Evolutionary conservation across 2,329 filamentous ascomycete genomes (phyloP), one percentile per base, ranked within the genome.

Genomic region (Tolypocladium endophyticum): DNA sequence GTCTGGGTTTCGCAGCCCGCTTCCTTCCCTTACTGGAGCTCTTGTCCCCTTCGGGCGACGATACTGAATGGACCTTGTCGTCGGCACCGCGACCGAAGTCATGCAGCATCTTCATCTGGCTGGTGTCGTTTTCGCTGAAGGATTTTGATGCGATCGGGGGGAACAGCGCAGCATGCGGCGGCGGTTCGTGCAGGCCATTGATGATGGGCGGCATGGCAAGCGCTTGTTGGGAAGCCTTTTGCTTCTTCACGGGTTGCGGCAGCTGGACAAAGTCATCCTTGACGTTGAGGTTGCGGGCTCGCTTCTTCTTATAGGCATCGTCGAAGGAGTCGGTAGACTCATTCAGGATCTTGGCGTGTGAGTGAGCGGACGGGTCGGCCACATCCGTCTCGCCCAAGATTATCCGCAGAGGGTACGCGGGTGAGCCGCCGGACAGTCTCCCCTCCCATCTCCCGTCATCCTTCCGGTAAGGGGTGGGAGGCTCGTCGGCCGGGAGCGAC

Each of bases 251-350:
- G 3, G 84, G 84, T 66, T 87, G 83, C 1, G 85, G 85, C 20
- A 87, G 74, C 67, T 87, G 84, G 43, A 86, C 79, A 62, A 85
- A 83, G 62, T 87, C 83, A 60, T 87, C 85, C 64, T 85, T 84
- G 60, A 73, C 74, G 35, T 77, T 72, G 52, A 78, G 69, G 9
- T 72, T 72, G 56, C 78, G 73, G 36, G 75, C 76, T n/a, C 83
- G 76, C 70, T 85, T 86, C 72, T 84, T 86, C 57, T 74, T 77
- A 38, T 75, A 72, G 30, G 67, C 63, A 55, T 83, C 80, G 45
- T 82, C 80, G 16, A 65, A 65, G 14, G 66, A 63, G 33, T 80
- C 77, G 6, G 72, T 68, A 8, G 67, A 68, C 58, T 82, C 79
- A 59, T 79, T 74, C 39, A 81, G 70, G 61, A 79, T 76, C 68